Percentiles rank a stretch among this genome's conserved stretches.
These are phyloP conservation scores for Nicotiana tabacum DNA, from an alignment of 257 asterid genomes.

Conservation along the genomic window DNA sequence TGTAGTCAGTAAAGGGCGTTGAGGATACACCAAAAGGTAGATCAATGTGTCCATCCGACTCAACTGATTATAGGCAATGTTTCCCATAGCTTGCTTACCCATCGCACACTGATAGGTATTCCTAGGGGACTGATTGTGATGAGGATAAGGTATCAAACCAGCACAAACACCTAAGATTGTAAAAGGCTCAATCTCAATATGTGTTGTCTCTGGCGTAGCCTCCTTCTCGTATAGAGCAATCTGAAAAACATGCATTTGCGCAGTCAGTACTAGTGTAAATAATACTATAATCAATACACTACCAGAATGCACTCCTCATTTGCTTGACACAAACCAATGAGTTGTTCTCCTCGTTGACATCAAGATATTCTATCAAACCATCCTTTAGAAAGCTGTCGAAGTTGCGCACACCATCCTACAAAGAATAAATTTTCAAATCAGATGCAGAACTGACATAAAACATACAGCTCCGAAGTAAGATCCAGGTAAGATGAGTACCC, in stretches of 20 bases:
- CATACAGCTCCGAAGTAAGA: constrained; percentile 3
- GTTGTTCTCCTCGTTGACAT: constrained; percentile 96
- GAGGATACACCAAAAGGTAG: constrained; percentile 94
- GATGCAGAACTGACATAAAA: constrained; percentile 11
- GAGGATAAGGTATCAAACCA: constrained; percentile 98
- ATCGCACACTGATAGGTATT: constrained; percentile 99
- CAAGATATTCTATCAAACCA: constrained; percentile 93
- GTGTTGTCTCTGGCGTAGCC: constrained; percentile 75
- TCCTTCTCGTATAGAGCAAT: constrained; percentile 82
- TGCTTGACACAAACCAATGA: constrained; percentile 56
- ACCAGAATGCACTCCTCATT: neutral
- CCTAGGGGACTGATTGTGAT: constrained; percentile 99
- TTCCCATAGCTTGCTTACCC: constrained; percentile 99
- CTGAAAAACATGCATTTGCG: constrained; percentile 34
- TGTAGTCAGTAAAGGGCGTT: constrained; percentile 87
- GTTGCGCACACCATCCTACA: constrained; percentile 86
- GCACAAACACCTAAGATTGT: constrained; percentile 88
- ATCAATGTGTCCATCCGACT: constrained; percentile 81
- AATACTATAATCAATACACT: neutral
- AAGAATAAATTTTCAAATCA: constrained; percentile 18
- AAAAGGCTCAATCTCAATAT: constrained; percentile 95
- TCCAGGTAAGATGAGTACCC: constrained; percentile 37
- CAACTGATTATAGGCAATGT: constrained; percentile 90
- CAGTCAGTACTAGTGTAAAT: constrained; percentile 13
- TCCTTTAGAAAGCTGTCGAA: constrained; percentile 77